These are phyloP conservation scores for Talaromyces sp. DNA, from an alignment of 2,329 filamentous ascomycete genomes.

Conservation along the genomic window DNA sequence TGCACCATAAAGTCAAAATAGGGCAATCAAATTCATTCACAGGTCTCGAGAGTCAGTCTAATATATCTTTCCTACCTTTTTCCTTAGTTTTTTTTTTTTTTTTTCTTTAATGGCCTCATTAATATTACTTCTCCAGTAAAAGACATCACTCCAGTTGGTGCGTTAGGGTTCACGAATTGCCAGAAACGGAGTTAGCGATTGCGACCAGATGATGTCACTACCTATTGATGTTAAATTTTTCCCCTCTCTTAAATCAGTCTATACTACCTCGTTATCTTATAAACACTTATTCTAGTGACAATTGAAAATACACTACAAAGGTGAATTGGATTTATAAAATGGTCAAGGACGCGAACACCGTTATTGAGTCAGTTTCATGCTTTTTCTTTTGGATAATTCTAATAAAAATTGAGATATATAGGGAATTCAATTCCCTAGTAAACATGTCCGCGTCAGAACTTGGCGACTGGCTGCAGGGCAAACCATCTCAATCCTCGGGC, in stretches of 20 bases:
- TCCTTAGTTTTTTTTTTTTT: too few species aligned
- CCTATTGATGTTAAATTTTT: background rate
- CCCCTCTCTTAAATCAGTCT: background rate
- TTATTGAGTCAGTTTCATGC: slow-evolving; percentile 5
- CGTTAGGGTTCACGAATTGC: background rate
- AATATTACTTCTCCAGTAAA: too few species aligned
- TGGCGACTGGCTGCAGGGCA: slow-evolving; percentile 6
- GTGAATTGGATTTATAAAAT: background rate
- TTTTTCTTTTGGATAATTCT: background rate
- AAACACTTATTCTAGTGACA: background rate
- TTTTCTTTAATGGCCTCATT: too few species aligned
- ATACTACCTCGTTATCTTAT: background rate
- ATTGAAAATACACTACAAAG: background rate
- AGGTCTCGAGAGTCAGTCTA: background rate
- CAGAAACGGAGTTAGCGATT: background rate
- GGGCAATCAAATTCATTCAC: background rate
- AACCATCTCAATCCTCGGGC: slow-evolving; percentile 2
- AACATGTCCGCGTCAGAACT: slow-evolving; percentile 10
- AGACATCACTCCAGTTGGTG: too few species aligned
- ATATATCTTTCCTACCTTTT: background rate
- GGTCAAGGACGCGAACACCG: slow-evolving; percentile 7
- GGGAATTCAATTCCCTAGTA: slow-evolving; percentile 9
- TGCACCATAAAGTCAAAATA: background rate
- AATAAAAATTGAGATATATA: background rate
- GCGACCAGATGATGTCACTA: slow-evolving; percentile 10